Base-by-base conservation (phyloP, 768 basidiomycete species). In the Postia placenta region DNA sequence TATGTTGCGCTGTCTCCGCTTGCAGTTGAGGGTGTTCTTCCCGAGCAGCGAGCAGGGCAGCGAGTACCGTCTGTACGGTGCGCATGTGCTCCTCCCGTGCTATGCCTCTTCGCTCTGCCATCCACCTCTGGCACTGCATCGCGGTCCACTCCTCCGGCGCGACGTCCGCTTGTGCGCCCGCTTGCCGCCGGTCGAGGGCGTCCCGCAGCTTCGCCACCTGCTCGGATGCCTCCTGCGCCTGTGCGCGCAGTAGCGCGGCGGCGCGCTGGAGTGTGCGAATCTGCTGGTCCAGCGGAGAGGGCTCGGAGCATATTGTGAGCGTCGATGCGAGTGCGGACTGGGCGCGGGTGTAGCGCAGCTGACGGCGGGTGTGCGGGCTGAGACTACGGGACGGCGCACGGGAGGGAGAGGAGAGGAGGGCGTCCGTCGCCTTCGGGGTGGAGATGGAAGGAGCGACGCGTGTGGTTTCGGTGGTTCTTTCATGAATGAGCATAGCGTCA, bases 51-150 rank as follows among this genome's bases (percentile, higher is more conserved):
- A 47, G 50, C 20, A 54, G 47, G 36, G 45, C 40, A 27, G 40
- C 41, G 30, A 49, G 4, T 7, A 48, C 27, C 23, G 25, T 46
- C 3, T 44, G 49, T 6, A 51, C 26, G 2, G 23, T 48, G 5
- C 36, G 12, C 14, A 46, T 37, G 35, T 78, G 66, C 42, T 68
- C 56, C 47, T 68, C 64, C 17, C 68, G 66, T 19, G 62, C 67
- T 25, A 53, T 46, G 47, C 69, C 68, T 48, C 71, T 65, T 52
- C 69, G 69, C 54, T 81, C 79, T 51, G 74, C 73, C 62, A 72
- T 65, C 78, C 77, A 79, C 25, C 74, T 70, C 42, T 77, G 69
- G 1, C 67, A 69, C 50, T 76, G 71, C 35, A 75, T 61, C 7
- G 68, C 51, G 49, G 64, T 60, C 49, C 69, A 74, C 15, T 54